Percentiles rank a stretch among this genome's conserved stretches.
These are phyloP conservation scores for Penicillium ochrochloron DNA, from an alignment of 495 filamentous ascomycete genomes.

Conservation along the genomic window DNA sequence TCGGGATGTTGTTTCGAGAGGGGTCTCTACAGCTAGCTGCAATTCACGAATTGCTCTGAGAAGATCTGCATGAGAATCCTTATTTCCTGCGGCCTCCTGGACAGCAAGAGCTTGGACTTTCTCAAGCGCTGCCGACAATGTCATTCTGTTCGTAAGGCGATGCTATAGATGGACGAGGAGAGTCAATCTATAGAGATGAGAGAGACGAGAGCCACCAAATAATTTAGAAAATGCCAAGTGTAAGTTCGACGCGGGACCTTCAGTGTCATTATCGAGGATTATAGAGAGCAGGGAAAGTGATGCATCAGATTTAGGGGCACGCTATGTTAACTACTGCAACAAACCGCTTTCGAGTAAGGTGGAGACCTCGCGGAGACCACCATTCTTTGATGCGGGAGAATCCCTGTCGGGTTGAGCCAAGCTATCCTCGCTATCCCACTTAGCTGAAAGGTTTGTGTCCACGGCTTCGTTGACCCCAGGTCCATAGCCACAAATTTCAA, in stretches of 20 bases:
- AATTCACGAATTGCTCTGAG: slow-evolving; percentile 27
- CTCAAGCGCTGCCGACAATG: slow-evolving; percentile 16
- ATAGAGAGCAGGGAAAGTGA: background rate
- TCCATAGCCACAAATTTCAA: background rate
- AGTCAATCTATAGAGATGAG: background rate
- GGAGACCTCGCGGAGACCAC: background rate
- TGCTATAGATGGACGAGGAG: background rate
- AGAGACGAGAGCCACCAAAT: background rate
- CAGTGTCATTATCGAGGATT: background rate
- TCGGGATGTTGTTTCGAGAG: slow-evolving; percentile 30
- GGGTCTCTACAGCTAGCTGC: slow-evolving; percentile 29
- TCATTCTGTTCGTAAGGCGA: background rate
- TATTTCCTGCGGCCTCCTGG: slow-evolving; percentile 22
- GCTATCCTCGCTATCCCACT: background rate
- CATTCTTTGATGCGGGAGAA: background rate
- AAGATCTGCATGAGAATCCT: slow-evolving; percentile 24
- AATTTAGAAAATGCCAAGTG: background rate
- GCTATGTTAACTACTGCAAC: background rate
- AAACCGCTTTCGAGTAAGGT: background rate
- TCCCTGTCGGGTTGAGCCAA: background rate
- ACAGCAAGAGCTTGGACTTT: slow-evolving; percentile 27
- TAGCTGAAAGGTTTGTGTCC: too few relatives aligned
- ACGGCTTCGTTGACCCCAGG: too few relatives aligned
- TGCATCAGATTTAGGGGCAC: background rate
- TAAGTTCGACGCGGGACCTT: background rate